These are phyloP conservation scores for Typha latifolia DNA, from an alignment of 176 grass and related monocot genomes.

Conservation along the genomic window DNA sequence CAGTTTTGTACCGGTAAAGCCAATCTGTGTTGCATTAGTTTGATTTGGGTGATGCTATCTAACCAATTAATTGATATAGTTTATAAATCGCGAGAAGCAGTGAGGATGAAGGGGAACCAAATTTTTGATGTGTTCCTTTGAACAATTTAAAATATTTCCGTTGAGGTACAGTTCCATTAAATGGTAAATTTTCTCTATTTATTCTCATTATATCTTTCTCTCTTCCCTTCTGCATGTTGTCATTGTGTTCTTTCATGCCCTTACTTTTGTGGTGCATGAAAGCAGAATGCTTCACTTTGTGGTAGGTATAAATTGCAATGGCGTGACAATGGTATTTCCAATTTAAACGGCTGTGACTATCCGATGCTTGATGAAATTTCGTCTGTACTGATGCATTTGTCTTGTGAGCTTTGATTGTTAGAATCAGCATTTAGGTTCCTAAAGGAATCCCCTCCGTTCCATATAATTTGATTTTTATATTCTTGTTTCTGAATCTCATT, in stretches of 20 bases:
- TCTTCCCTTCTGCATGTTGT: neutral
- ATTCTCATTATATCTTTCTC: neutral
- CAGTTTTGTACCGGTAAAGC: constrained; percentile 1
- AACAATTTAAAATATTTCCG: constrained; percentile 25
- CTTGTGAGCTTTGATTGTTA: too few species aligned
- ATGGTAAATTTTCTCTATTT: neutral
- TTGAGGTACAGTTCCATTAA: neutral
- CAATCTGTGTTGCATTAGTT: constrained; percentile 3
- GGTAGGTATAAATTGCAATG: too few species aligned
- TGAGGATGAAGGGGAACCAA: constrained; percentile 40
- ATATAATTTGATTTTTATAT: too few species aligned
- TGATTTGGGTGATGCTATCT: neutral
- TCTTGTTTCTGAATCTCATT: too few species aligned
- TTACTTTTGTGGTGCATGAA: neutral
- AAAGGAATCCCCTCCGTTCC: too few species aligned
- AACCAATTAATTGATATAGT: constrained; percentile 3
- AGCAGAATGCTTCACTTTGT: too few species aligned
- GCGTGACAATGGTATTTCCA: too few species aligned
- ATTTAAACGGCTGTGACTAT: too few species aligned
- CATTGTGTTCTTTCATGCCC: neutral
- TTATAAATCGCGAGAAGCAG: neutral
- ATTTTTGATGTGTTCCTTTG: constrained; percentile 44
- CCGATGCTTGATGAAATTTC: too few species aligned
- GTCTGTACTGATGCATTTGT: too few species aligned
- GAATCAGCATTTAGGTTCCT: too few species aligned